Percentiles rank a stretch among this genome's conserved stretches.
These are phyloP conservation scores for Boletus subluridellus DNA, from an alignment of 1,284 basidiomycete species.

Conservation along the genomic window DNA sequence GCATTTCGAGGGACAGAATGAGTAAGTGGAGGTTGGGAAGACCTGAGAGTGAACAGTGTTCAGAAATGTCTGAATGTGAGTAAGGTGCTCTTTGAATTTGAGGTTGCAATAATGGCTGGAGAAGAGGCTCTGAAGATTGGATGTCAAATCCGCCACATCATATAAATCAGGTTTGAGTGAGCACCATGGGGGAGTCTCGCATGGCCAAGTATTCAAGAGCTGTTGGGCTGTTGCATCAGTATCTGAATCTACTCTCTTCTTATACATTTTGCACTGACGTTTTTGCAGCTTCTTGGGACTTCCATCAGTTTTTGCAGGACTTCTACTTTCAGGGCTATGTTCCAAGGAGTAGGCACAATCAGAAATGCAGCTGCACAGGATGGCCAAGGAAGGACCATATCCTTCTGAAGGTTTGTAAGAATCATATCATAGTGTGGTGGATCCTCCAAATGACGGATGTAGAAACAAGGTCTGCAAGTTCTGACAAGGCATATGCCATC, in stretches of 20 bases:
- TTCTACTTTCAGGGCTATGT: conserved; percentile 14
- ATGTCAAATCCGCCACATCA: neutral
- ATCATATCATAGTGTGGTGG: conserved; percentile 9
- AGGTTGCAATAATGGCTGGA: conserved; percentile 14
- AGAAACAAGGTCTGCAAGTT: conserved; percentile 19
- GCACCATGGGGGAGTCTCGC: conserved; percentile 5
- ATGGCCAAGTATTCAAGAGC: conserved; percentile 20
- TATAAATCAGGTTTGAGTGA: conserved; percentile 11
- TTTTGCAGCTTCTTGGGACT: neutral
- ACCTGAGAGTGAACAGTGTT: neutral
- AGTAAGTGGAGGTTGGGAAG: neutral
- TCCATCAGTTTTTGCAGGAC: conserved; percentile 6
- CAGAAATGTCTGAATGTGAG: conserved; percentile 10
- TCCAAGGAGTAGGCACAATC: conserved; percentile 9
- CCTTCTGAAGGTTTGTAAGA: conserved; percentile 18
- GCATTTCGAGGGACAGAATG: conserved; percentile 11
- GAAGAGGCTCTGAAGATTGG: conserved; percentile 4
- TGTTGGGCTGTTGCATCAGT: neutral
- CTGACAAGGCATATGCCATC: conserved; percentile 28
- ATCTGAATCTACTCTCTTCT: conserved; percentile 8
- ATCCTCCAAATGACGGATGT: conserved; percentile 23
- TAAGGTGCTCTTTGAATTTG: conserved; percentile 5
- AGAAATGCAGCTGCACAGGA: conserved; percentile 8
- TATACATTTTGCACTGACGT: conserved; percentile 10
- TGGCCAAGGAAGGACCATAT: neutral